Conservation (phyloP, 1,284 basidiomycete species). For the Rugosomyces carneus region DNA sequence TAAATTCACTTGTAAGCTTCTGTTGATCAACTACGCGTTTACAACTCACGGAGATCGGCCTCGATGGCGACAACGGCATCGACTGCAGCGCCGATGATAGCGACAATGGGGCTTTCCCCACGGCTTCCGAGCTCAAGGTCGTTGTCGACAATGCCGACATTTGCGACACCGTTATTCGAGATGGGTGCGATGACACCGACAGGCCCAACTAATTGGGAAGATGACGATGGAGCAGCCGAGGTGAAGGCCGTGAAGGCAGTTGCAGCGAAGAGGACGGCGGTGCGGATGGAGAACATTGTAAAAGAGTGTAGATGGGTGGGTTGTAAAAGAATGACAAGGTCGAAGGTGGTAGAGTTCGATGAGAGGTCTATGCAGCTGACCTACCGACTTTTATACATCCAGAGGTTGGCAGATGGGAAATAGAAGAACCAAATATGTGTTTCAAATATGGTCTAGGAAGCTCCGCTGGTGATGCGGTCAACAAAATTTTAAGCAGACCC, state of each 20-base stretch:
- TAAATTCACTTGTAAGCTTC: no score
- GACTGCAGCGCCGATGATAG: constrained; percentile 28
- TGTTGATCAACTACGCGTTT: no score
- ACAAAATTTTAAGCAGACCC: no score
- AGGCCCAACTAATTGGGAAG: not conserved
- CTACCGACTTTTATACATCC: not conserved
- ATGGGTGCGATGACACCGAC: not conserved
- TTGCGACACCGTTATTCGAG: no score
- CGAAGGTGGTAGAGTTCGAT: not conserved
- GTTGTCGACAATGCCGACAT: no score
- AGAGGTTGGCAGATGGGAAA: not conserved
- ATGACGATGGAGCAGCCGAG: constrained; percentile 22
- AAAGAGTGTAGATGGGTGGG: constrained; percentile 32
- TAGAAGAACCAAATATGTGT: not conserved
- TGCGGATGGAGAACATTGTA: constrained; percentile 42
- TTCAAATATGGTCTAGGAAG: not conserved
- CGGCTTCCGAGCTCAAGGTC: no score
- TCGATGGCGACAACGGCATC: constrained; percentile 16
- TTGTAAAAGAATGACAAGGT: not conserved
- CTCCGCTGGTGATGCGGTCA: no score
- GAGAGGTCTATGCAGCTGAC: not conserved
- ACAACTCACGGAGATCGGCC: no score
- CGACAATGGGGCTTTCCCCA: no score
- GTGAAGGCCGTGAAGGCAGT: constrained; percentile 29
- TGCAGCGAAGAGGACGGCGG: constrained; percentile 31